Percentiles rank a stretch among this genome's conserved stretches.
Evolutionary conservation across 225 moss, liverwort and hornwort species (phyloP).

Genomic region (Ulota crispa): DNA sequence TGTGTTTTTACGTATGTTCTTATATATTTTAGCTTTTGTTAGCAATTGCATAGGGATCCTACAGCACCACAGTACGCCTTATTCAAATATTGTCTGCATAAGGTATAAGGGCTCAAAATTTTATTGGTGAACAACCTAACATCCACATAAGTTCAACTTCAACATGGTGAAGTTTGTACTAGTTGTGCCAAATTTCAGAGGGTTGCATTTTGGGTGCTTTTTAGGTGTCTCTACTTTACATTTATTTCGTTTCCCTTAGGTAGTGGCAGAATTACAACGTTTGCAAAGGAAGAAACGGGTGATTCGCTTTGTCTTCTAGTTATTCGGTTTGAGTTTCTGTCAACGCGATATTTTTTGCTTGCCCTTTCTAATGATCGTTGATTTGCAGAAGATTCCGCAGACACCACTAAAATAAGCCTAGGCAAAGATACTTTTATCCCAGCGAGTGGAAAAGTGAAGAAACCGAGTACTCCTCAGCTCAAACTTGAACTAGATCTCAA

Average conservation of each 20-base stretch:
- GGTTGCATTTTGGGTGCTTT: not conserved
- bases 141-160: not conserved
- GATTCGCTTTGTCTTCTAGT: not conserved
- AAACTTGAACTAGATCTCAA: conserved; percentile 11
- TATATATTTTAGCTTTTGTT: not conserved
- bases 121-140: not conserved
- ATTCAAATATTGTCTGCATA: not conserved
- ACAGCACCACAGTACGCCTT: not conserved
- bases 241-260: not conserved
- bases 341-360: not conserved
- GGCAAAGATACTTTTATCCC: not conserved
- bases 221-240: not conserved
- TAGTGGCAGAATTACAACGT: not conserved
- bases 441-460: conserved; percentile 4
- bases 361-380: not conserved
- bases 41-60: not conserved
- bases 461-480: not conserved
- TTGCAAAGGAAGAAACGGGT: not conserved
- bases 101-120: not conserved
- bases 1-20: not conserved
- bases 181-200: no score
- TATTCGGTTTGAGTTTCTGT: not conserved
- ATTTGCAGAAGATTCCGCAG: conserved; percentile 6
- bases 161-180: not conserved
- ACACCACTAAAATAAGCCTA: not conserved